A percentile compares a stretch with the other conserved stretches of the same genome.
Conservation (phyloP, 306 rosid species). For the Vicia villosa region DNA sequence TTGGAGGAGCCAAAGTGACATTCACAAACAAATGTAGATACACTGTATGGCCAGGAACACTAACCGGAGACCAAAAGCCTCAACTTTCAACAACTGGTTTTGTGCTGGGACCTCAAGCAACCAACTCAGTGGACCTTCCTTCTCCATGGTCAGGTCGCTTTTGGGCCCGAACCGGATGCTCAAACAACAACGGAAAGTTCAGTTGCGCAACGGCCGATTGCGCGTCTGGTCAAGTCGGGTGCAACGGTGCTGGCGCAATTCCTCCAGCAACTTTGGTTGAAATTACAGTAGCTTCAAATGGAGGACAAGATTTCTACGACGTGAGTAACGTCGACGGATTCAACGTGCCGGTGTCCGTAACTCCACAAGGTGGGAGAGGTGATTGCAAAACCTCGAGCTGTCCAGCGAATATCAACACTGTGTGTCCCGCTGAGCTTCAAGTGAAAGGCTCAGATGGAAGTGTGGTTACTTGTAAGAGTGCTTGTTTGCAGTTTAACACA, state of each 20-base stretch:
- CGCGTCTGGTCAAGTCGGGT: conserved; percentile 49
- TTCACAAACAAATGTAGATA: conserved; percentile 51
- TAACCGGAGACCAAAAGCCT: conserved; percentile 47
- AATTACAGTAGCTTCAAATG: conserved; percentile 40
- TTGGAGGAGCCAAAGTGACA: conserved; percentile 45
- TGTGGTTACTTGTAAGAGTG: conserved; percentile 71
- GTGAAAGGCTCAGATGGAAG: conserved; percentile 37
- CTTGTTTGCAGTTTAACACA: conserved; percentile 49
- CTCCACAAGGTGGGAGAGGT: conserved; percentile 50
- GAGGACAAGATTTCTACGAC: conserved; percentile 66
- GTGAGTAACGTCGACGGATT: conserved; percentile 73
- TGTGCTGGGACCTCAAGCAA: conserved; percentile 37
- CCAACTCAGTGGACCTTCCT: conserved; percentile 31
- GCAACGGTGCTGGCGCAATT: conserved; percentile 62
- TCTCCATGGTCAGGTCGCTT: conserved; percentile 66
- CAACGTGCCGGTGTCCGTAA: conserved; percentile 55
- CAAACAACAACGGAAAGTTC: conserved; percentile 43
- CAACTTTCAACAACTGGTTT: conserved; percentile 62
- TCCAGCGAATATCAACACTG: conserved; percentile 33
- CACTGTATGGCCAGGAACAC: conserved; percentile 67
- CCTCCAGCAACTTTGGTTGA: conserved; percentile 57
- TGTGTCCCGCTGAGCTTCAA: conserved; percentile 46
- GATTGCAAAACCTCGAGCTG: conserved; percentile 43
- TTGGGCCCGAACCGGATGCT: conserved; percentile 62
- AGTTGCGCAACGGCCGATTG: conserved; percentile 65